These are phyloP conservation scores for Nothophaeocryptopus gaeumannii DNA, from an alignment of 2,329 filamentous ascomycete genomes.

Conservation along the genomic window DNA sequence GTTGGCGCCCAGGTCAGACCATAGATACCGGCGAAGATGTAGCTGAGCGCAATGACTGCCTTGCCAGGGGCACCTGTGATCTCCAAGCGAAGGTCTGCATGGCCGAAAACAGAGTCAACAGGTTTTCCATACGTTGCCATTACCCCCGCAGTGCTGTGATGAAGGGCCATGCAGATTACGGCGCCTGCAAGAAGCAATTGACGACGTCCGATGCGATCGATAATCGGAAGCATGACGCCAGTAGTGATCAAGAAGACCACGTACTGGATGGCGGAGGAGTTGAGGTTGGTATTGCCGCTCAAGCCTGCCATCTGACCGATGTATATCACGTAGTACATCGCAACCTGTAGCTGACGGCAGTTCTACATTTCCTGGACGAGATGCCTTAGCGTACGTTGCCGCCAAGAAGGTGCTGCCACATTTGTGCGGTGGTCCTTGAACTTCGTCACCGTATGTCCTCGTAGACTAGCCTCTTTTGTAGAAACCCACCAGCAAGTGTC, in stretches of 20 bases:
- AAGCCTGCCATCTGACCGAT: constrained; percentile 60
- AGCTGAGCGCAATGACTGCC: constrained; percentile 62
- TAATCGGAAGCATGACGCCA: constrained; percentile 38
- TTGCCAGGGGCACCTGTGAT: constrained; percentile 54
- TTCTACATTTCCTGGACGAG: not conserved
- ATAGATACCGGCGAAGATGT: constrained; percentile 62
- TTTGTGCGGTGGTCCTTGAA: constrained; percentile 56
- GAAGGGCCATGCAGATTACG: constrained; percentile 43
- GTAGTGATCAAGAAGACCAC: constrained; percentile 44
- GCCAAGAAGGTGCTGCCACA: constrained; percentile 53
- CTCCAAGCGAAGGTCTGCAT: constrained; percentile 52
- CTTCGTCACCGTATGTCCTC: constrained; percentile 57
- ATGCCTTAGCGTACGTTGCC: constrained; percentile 21
- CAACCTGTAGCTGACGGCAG: not conserved
- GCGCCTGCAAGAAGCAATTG: constrained; percentile 43
- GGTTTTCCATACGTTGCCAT: constrained; percentile 43
- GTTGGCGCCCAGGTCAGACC: constrained; percentile 61
- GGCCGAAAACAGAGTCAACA: constrained; percentile 43
- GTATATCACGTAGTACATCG: constrained; percentile 54
- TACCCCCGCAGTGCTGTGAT: constrained; percentile 48
- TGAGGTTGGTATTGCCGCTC: constrained; percentile 48
- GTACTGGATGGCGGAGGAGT: constrained; percentile 41
- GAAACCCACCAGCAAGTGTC: constrained; percentile 54
- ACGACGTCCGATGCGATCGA: constrained; percentile 40
- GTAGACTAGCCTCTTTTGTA: constrained; percentile 44